A percentile compares a stretch with the other conserved stretches of the same genome.
Conservation (phyloP, 2,329 filamentous ascomycete genomes). For the Grosmannia clavigera region DNA sequence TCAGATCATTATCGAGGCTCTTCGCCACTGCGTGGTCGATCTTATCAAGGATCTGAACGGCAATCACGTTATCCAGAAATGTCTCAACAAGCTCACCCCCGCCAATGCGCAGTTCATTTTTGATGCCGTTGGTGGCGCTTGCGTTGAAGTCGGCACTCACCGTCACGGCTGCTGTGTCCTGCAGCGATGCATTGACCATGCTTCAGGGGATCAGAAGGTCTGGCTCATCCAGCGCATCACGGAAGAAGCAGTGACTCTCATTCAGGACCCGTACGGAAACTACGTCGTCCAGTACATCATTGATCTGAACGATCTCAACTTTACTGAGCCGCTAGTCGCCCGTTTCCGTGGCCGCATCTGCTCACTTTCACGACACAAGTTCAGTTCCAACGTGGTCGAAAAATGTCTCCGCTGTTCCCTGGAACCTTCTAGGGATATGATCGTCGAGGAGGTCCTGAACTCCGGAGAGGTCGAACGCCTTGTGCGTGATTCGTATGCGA, state of each 20-base stretch:
- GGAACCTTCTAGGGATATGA: constrained; percentile 58
- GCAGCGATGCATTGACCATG: constrained; percentile 96
- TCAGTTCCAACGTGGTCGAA: constrained; percentile 98
- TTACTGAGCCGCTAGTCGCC: constrained; percentile 78
- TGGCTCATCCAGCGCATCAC: constrained; percentile 83
- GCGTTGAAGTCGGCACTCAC: constrained; percentile 86
- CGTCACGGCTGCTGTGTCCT: constrained; percentile 96
- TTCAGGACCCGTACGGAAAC: constrained; percentile 96
- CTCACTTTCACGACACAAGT: constrained; percentile 83
- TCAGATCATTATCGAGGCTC: constrained; percentile 72
- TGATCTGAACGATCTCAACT: constrained; percentile 75
- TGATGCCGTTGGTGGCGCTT: constrained; percentile 77
- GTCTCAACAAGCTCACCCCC: constrained; percentile 81
- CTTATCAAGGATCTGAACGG: constrained; percentile 96
- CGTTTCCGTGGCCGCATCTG: constrained; percentile 65
- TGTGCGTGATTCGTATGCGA: constrained; percentile 85
- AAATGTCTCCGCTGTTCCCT: constrained; percentile 84
- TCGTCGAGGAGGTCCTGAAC: constrained; percentile 70
- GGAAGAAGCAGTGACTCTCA: constrained; percentile 71
- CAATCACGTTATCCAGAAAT: constrained; percentile 99
- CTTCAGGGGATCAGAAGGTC: constrained; percentile 76
- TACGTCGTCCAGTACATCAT: constrained; percentile 99
- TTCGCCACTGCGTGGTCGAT: constrained; percentile 75
- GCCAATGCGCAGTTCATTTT: constrained; percentile 93
- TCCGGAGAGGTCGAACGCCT: constrained; percentile 74